Evolutionary conservation across 2,329 filamentous ascomycete species (phyloP).

Genomic region (Dendrostoma leiphaemia): DNA sequence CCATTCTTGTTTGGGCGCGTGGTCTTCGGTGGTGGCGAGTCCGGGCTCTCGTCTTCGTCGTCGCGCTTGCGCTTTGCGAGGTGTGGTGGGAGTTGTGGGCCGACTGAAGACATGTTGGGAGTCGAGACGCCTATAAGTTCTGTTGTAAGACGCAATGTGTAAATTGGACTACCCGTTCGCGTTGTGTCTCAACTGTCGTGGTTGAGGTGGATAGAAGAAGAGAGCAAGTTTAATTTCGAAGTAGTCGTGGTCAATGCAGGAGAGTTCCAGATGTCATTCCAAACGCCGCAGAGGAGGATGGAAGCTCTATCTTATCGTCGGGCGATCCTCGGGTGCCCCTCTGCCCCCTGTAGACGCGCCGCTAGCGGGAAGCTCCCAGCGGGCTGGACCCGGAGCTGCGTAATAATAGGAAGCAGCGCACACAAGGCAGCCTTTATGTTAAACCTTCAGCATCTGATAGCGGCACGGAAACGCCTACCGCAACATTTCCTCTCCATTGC

Average conservation of each 20-base stretch:
- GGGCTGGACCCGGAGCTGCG: neutral
- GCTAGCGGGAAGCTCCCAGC: slow-evolving; percentile 14
- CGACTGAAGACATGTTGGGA: slow-evolving; percentile 62
- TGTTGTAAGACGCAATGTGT: neutral
- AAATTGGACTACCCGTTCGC: too few relatives aligned
- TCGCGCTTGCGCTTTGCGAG: slow-evolving; percentile 62
- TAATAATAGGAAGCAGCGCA: neutral
- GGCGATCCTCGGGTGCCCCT: neutral
- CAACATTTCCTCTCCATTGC: neutral
- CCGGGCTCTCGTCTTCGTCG: slow-evolving; percentile 36
- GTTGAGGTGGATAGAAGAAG: too few relatives aligned
- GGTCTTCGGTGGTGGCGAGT: slow-evolving; percentile 45
- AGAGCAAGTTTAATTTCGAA: too few relatives aligned
- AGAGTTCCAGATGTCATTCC: neutral
- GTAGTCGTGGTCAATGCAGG: neutral
- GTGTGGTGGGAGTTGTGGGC: slow-evolving; percentile 68
- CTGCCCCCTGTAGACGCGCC: slow-evolving; percentile 10
- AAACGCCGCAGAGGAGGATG: neutral
- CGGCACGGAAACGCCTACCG: neutral
- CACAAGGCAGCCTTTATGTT: slow-evolving; percentile 1
- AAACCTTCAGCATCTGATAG: neutral
- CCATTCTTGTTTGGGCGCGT: slow-evolving; percentile 48
- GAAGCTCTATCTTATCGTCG: slow-evolving; percentile 3
- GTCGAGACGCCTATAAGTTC: neutral
- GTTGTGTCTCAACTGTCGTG: too few relatives aligned